These are phyloP conservation scores for Linnemannia hyalina DNA, from an alignment of 192 early-diverging fungal genomes.

Conservation along the genomic window DNA sequence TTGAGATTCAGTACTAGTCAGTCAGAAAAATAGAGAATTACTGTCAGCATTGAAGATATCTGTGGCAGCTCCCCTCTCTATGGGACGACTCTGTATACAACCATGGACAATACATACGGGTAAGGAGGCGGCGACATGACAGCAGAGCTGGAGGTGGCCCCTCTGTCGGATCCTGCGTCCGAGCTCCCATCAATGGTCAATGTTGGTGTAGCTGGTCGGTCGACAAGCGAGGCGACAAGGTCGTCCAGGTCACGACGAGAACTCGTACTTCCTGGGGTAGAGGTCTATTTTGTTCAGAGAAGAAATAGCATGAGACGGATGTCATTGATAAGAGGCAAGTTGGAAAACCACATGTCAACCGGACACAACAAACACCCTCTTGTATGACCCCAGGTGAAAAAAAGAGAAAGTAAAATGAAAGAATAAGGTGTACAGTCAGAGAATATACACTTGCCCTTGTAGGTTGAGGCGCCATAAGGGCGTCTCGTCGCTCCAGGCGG, in stretches of 20 bases:
- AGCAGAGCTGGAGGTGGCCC: conserved; percentile 40
- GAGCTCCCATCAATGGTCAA: conserved; percentile 56
- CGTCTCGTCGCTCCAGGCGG: conserved; percentile 80
- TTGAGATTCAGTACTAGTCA: conserved; percentile 15
- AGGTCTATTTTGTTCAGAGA: not conserved
- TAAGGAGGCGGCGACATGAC: conserved; percentile 60
- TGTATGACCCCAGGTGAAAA: not conserved
- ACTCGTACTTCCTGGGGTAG: conserved; percentile 12
- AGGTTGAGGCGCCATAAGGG: conserved; percentile 45
- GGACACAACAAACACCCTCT: not conserved
- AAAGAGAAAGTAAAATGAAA: not conserved
- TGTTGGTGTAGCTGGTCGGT: conserved; percentile 59
- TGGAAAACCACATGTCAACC: conserved; percentile 26
- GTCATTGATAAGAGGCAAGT: not conserved
- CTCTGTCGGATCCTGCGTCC: conserved; percentile 62
- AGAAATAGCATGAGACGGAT: not conserved
- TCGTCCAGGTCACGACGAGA: conserved; percentile 80
- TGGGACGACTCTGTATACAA: not conserved
- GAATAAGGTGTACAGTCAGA: not conserved
- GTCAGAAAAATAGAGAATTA: conserved; percentile 6
- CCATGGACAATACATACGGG: not conserved
- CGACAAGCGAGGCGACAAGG: conserved; percentile 87
- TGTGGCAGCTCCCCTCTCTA: not conserved
- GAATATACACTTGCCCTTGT: conserved; percentile 21
- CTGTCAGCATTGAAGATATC: not conserved